phyloP scores from a whole-genome alignment of 306 rosid genomes.

The Delonix regia region DNA sequence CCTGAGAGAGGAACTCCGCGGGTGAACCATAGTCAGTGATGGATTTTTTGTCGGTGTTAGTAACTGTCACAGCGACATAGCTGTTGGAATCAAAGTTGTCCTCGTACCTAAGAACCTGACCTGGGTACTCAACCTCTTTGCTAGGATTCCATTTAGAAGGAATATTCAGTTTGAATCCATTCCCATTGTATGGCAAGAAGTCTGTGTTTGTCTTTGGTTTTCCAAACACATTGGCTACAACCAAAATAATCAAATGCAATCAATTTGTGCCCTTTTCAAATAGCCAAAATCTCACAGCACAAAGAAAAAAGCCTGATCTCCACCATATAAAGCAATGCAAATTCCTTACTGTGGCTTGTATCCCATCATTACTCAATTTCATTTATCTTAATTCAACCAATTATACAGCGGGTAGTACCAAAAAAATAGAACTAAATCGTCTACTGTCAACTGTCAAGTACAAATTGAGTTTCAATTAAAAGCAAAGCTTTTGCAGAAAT shows the following conservation, averaged over 20 bases:
- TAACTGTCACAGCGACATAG: conserved; percentile 66
- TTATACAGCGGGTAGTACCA: neutral
- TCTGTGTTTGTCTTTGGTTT: conserved; percentile 89
- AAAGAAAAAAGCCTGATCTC: neutral
- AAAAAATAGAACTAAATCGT: conserved; percentile 5
- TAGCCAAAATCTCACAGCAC: neutral
- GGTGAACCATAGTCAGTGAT: conserved; percentile 91
- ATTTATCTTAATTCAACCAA: conserved; percentile 10
- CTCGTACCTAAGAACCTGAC: conserved; percentile 90
- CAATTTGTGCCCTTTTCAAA: neutral
- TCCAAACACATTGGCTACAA: conserved; percentile 90
- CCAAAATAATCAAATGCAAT: conserved; percentile 26
- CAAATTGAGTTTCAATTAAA: conserved; percentile 15
- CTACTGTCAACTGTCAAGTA: neutral
- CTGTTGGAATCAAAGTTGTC: conserved; percentile 80
- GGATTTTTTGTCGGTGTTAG: conserved; percentile 77
- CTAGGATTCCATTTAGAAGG: conserved; percentile 96
- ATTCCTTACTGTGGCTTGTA: neutral
- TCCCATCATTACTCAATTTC: neutral
- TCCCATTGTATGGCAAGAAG: conserved; percentile 72
- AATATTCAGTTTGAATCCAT: conserved; percentile 76
- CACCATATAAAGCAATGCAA: neutral
- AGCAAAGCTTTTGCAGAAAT: neutral
- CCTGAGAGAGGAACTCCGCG: conserved; percentile 68
- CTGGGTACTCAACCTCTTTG: conserved; percentile 88